Conservation (phyloP, 768 basidiomycete species). For the Paxillus rubicundulus region DNA sequence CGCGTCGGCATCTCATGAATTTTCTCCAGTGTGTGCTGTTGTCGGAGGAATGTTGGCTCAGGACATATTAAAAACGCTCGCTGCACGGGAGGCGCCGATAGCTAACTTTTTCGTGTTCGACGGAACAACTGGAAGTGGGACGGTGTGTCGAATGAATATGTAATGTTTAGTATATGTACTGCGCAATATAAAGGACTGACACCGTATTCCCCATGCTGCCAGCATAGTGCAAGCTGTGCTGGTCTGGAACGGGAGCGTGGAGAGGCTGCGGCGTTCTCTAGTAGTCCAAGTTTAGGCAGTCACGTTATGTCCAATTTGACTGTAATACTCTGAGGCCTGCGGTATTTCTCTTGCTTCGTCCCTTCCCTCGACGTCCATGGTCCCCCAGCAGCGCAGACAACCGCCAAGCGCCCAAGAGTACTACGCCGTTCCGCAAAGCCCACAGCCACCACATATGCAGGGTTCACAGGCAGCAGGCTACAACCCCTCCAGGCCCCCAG, state of each 20-base stretch:
- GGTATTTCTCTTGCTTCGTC: constrained; percentile 10
- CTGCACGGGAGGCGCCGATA: constrained; percentile 87
- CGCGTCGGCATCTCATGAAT: constrained; percentile 74
- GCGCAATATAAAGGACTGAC: neutral
- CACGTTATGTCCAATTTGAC: constrained; percentile 22
- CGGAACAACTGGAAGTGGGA: constrained; percentile 73
- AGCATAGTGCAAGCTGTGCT: neutral
- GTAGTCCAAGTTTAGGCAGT: constrained; percentile 22
- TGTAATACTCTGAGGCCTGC: constrained; percentile 3
- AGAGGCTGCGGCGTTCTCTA: neutral
- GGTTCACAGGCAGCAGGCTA: constrained; percentile 19
- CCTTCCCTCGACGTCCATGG: constrained; percentile 26
- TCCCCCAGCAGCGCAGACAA: constrained; percentile 38
- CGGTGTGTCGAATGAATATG: constrained; percentile 57
- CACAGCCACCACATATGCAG: constrained; percentile 39
- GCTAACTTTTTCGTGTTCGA: constrained; percentile 92
- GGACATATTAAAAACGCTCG: constrained; percentile 89
- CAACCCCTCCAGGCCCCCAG: constrained; percentile 22
- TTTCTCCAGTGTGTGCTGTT: constrained; percentile 92
- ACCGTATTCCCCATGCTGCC: neutral
- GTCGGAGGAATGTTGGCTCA: constrained; percentile 94
- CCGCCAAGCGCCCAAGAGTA: constrained; percentile 52
- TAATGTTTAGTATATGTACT: constrained; percentile 13
- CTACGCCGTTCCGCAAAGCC: constrained; percentile 65
- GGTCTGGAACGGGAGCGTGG: constrained; percentile 5